phyloP scores from a whole-genome alignment of 208 protist species.

The Leptomonas pyrrhocoris region DNA sequence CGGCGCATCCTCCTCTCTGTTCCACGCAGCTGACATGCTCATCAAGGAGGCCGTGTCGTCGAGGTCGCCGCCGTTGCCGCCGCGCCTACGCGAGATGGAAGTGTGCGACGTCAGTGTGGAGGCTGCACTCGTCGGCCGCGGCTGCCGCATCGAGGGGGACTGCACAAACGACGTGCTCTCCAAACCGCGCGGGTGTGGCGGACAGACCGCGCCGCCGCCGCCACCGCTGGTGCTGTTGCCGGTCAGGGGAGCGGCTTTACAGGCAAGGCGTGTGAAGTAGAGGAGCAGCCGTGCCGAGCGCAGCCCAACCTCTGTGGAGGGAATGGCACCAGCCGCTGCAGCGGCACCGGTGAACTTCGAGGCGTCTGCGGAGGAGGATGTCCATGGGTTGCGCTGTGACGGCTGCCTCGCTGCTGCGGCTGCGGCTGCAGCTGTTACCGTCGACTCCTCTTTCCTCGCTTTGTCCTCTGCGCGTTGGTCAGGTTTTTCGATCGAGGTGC shows the following conservation, averaged over 20 bases:
- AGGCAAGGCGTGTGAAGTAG: slow-evolving; percentile 24
- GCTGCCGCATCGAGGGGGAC: background rate
- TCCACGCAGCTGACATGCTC: slow-evolving; percentile 35
- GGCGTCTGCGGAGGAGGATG: background rate
- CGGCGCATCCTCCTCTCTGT: slow-evolving; percentile 16
- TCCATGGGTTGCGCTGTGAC: background rate
- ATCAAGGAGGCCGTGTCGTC: slow-evolving; percentile 19
- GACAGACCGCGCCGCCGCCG: background rate
- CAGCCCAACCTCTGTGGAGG: slow-evolving; percentile 6
- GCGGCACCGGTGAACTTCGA: background rate
- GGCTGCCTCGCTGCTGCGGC: background rate
- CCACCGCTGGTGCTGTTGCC: background rate
- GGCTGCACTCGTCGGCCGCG: slow-evolving; percentile 1
- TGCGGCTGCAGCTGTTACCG: background rate
- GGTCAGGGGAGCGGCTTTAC: background rate
- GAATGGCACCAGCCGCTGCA: background rate
- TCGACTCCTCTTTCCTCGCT: background rate
- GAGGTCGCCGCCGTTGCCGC: background rate
- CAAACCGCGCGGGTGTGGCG: background rate
- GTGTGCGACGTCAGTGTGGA: background rate
- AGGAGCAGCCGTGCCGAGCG: slow-evolving; percentile 25
- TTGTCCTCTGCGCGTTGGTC: background rate
- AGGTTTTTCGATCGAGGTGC: background rate
- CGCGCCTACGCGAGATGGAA: background rate
- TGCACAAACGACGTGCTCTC: background rate